phyloP scores from a whole-genome alignment of 169 alveolate genomes.

The Cytauxzoon felis region DNA sequence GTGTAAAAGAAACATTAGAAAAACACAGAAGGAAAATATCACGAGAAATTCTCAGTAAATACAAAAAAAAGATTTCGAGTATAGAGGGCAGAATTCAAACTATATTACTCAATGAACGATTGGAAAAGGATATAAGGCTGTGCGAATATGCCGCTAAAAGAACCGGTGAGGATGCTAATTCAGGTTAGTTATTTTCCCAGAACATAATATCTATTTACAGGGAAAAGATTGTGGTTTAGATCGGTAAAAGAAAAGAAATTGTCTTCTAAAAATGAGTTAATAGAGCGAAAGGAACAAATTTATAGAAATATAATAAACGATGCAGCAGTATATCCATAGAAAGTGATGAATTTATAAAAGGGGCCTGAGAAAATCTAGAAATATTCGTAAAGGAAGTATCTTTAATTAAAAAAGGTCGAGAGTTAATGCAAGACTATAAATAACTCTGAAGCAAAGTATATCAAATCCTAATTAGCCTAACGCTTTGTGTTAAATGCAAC shows the following conservation, averaged over 20 bases:
- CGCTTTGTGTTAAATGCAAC: too few relatives aligned
- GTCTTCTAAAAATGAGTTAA: conserved; percentile 17
- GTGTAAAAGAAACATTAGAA: conserved; percentile 48
- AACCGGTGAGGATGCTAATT: conserved; percentile 9
- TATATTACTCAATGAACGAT: conserved; percentile 64
- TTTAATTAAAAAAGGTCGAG: too few relatives aligned
- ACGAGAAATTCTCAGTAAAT: conserved; percentile 66
- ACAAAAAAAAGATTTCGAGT: conserved; percentile 67
- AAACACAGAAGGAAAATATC: conserved; percentile 68
- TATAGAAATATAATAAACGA: not conserved
- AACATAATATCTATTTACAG: not conserved
- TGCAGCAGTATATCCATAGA: too few relatives aligned
- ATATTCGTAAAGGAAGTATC: too few relatives aligned
- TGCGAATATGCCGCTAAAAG: conserved; percentile 58
- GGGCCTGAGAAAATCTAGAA: too few relatives aligned
- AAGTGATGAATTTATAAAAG: too few relatives aligned
- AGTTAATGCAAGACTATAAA: too few relatives aligned
- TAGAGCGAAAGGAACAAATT: conserved; percentile 1
- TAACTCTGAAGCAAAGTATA: too few relatives aligned
- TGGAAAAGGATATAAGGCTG: conserved; percentile 74
- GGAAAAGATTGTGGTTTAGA: conserved; percentile 23
- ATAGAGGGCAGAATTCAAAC: conserved; percentile 69
- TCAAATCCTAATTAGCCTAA: too few relatives aligned
- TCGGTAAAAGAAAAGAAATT: conserved; percentile 24
- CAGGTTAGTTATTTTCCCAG: not conserved